Base-by-base conservation (phyloP, 2,329 filamentous ascomycete genomes). In the Diaporthe longicolla region DNA sequence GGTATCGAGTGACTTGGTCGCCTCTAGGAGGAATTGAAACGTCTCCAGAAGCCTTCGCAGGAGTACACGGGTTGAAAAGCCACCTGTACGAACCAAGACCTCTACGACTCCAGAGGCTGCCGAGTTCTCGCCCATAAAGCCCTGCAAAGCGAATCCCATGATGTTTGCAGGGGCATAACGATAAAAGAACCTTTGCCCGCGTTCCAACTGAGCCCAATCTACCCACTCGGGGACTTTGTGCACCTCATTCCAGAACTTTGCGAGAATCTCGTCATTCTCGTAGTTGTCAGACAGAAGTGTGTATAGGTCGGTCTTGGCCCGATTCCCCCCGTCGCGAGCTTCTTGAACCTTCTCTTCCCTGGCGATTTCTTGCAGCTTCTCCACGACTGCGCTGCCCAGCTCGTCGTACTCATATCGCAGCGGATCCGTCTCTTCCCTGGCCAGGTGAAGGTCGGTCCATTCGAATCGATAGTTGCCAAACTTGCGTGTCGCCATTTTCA, bases 51-150 rank as follows among this genome's bases (percentile, higher is more conserved):
- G 57, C 7, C 57, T 59, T 9, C 57, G 35, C 35, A 59, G 57
- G 15, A 59, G 57, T 17, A 59, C 57, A 10, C 57, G 57, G n/a
- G 57, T 59, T 59, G 57, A 59, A 24, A 59, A 59, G 17, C 57
- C 57, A 26, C 57, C 57, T 26, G 57, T 59, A 4, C 57, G 57
- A 10, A 59, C n/a, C 57, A 59, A 40, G n/a, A 59, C 57, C 57
- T 59, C 57, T 26, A 59, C 57, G 11, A 59, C 57, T 17, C 57
- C 57, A 9, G 57, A 59, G 35, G 57, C 57, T 24, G 57, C n/a
- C 13, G 57, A 59, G 13, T 59, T 59, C 21, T 59, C 57, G 57
- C 57, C 57, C 35, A 59, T 15, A 3, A 59, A 59, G n/a, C 57
- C 57, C 17, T 59, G 57, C n/a, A 59, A 26, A 9, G 57, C 57